Conservation (phyloP, 352 stramenopile genomes). For the Detonula confervacea region DNA sequence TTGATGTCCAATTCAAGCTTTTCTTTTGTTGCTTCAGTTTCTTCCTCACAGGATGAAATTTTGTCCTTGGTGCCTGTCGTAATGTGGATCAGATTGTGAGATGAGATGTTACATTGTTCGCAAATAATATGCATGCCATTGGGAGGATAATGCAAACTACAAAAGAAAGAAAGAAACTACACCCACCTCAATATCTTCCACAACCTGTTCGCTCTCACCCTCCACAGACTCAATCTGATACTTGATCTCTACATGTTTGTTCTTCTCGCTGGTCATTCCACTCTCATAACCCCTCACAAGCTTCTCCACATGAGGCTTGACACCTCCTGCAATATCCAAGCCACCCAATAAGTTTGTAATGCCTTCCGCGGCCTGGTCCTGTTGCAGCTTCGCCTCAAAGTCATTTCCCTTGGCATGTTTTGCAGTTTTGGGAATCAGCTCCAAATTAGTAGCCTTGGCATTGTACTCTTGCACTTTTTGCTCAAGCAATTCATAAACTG, state of each 20-base stretch:
- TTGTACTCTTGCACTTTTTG: slow-evolving; percentile 89
- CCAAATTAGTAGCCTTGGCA: slow-evolving; percentile 85
- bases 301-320: slow-evolving; percentile 51
- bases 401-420: slow-evolving; percentile 86
- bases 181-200: slow-evolving; percentile 59
- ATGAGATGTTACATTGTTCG: too few species aligned
- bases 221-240: slow-evolving; percentile 61
- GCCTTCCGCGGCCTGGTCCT: slow-evolving; percentile 39
- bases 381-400: slow-evolving; percentile 60
- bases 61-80: slow-evolving; percentile 73
- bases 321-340: slow-evolving; percentile 56
- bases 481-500: slow-evolving; percentile 86
- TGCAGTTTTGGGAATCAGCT: slow-evolving; percentile 88
- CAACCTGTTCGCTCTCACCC: slow-evolving; percentile 33
- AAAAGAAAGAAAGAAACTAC: not conserved
- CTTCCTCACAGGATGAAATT: slow-evolving; percentile 56
- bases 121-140: too few species aligned
- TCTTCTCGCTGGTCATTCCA: slow-evolving; percentile 38
- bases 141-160: slow-evolving; percentile 8
- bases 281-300: slow-evolving; percentile 48
- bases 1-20: slow-evolving; percentile 66
- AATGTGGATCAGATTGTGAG: too few species aligned
- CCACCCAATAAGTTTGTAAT: slow-evolving; percentile 51
- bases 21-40: slow-evolving; percentile 54
- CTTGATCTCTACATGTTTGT: slow-evolving; percentile 60